Percentiles rank a stretch among this genome's conserved stretches.
phyloP scores from a whole-genome alignment of 2,329 filamentous ascomycete genomes.

The Pseudocercospora eumusae region DNA sequence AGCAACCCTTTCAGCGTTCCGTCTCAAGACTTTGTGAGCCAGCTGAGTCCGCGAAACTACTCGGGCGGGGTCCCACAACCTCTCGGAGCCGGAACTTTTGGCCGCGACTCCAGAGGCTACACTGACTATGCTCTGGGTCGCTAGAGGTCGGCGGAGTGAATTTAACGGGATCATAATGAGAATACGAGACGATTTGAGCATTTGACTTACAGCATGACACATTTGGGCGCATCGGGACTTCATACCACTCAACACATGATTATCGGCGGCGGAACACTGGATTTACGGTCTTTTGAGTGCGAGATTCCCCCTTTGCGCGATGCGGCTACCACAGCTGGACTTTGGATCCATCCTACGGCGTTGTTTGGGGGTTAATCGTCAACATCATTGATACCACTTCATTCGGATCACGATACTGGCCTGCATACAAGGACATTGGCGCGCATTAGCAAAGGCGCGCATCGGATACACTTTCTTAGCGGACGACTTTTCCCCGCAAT shows the following conservation, averaged over 20 bases:
- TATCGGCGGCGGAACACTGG: conserved; percentile 20
- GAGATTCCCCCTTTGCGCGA: conserved; percentile 30
- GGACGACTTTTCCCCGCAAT: not conserved
- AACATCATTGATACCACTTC: conserved; percentile 10
- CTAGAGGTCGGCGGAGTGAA: not conserved
- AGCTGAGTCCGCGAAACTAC: conserved; percentile 29
- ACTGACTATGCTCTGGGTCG: conserved; percentile 19
- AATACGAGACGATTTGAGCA: conserved; percentile 8
- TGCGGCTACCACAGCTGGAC: conserved; percentile 20
- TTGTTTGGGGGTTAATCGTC: conserved; percentile 11
- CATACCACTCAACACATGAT: conserved; percentile 17
- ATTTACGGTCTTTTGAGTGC: conserved; percentile 20
- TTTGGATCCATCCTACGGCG: conserved; percentile 22
- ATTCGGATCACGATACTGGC: conserved; percentile 2
- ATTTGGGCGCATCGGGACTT: conserved; percentile 22
- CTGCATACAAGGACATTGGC: conserved; percentile 10
- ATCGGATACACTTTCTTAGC: conserved; percentile 4
- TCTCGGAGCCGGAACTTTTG: conserved; percentile 33
- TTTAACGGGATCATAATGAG: not conserved
- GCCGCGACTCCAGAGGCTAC: conserved; percentile 27
- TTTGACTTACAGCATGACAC: conserved; percentile 2
- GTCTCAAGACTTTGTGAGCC: conserved; percentile 27
- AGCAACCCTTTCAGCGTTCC: conserved; percentile 33
- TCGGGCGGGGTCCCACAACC: conserved; percentile 36
- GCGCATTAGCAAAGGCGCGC: conserved; percentile 11